phyloP scores from a whole-genome alignment of 1,139 yeast species.

The Taphrina populina region DNA sequence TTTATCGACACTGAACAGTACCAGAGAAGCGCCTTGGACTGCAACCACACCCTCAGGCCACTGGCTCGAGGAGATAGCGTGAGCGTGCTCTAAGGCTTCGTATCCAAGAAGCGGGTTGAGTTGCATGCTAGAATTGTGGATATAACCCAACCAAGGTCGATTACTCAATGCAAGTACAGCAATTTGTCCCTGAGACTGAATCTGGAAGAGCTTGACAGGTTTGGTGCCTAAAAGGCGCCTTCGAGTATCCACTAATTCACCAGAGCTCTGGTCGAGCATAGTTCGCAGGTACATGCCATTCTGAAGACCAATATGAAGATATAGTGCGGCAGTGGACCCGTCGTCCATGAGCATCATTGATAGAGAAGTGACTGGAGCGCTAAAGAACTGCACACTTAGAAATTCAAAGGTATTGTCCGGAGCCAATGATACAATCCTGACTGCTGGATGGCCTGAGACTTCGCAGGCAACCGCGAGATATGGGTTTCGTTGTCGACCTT shows the following conservation, averaged over 20 bases:
- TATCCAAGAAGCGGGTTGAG: constrained; percentile 44
- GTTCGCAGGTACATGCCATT: constrained; percentile 78
- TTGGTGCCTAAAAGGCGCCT: constrained; percentile 72
- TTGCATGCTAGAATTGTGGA: constrained; percentile 41
- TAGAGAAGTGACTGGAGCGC: constrained; percentile 58
- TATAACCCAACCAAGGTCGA: constrained; percentile 50
- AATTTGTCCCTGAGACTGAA: constrained; percentile 43
- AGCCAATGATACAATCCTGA: constrained; percentile 67
- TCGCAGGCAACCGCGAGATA: constrained; percentile 69
- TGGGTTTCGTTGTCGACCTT: constrained; percentile 54
- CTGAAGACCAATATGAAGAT: constrained; percentile 73
- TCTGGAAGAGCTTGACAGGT: constrained; percentile 55
- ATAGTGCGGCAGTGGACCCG: constrained; percentile 41
- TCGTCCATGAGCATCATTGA: constrained; percentile 50
- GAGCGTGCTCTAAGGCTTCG: constrained; percentile 47
- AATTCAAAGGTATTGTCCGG: constrained; percentile 63
- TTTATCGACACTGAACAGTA: constrained; percentile 62
- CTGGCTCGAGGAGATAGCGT: constrained; percentile 64
- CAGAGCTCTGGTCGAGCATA: constrained; percentile 58
- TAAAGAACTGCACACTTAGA: constrained; percentile 65
- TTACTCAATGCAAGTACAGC: constrained; percentile 48
- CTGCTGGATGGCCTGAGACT: constrained; percentile 68
- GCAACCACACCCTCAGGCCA: constrained; percentile 64
- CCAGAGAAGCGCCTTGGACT: constrained; percentile 53
- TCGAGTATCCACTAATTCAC: constrained; percentile 65